Conservation (phyloP, 306 rosid species). For the Oxytropis ochrocephala region DNA sequence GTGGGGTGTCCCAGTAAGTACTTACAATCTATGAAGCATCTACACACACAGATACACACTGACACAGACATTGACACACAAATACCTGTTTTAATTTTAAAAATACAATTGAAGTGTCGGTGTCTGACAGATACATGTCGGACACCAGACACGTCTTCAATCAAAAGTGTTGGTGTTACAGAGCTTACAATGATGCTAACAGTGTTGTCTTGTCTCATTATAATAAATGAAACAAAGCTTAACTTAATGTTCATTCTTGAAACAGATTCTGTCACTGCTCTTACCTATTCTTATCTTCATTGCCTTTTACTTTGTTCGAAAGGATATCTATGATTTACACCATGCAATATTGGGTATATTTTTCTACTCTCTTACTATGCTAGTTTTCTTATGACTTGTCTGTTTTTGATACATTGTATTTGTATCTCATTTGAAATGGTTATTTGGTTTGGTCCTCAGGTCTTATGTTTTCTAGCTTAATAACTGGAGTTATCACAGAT, state of each 20-base stretch:
- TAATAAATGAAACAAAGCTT: neutral
- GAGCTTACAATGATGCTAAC: neutral
- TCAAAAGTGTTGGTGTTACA: too few relatives aligned
- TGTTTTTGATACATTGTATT: neutral
- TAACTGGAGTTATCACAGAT: conserved; percentile 55
- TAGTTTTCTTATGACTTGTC: neutral
- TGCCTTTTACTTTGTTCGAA: conserved; percentile 26
- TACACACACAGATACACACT: too few relatives aligned
- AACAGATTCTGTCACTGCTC: conserved; percentile 33
- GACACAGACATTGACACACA: too few relatives aligned
- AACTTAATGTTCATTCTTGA: neutral
- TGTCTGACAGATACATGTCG: too few relatives aligned
- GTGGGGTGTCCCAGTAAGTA: conserved; percentile 49
- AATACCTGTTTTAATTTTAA: too few relatives aligned
- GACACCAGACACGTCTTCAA: too few relatives aligned
- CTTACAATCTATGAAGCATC: too few relatives aligned
- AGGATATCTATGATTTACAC: conserved; percentile 43
- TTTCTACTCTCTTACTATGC: neutral
- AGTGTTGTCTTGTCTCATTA: neutral
- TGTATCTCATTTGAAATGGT: neutral
- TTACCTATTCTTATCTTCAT: conserved; percentile 30
- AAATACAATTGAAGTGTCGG: too few relatives aligned
- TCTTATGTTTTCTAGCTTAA: conserved; percentile 28
- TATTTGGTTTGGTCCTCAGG: conserved; percentile 23
- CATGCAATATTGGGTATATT: conserved; percentile 40